Percentiles rank a stretch among this genome's conserved stretches.
These are phyloP conservation scores for Hyphopichia homilentoma DNA, from an alignment of 805 yeast species.

Conservation along the genomic window DNA sequence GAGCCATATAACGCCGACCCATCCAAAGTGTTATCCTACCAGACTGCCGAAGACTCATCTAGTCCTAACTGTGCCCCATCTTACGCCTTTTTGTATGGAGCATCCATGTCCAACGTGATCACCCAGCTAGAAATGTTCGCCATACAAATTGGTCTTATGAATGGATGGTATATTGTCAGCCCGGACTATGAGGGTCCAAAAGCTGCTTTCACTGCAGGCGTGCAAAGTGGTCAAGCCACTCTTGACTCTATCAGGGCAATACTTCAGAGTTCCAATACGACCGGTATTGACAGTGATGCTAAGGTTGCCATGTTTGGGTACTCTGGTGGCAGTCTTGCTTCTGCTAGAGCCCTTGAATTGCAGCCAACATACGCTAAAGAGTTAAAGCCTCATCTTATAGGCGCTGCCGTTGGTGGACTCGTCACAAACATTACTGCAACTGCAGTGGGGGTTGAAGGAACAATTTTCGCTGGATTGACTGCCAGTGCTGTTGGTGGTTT, in stretches of 20 bases:
- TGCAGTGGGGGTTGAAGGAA: slow-evolving; percentile 20
- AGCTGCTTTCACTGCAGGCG: slow-evolving; percentile 21
- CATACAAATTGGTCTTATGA: slow-evolving; percentile 12
- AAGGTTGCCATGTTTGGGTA: slow-evolving; percentile 23
- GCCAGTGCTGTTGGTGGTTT: slow-evolving; percentile 29
- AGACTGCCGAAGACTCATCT: slow-evolving; percentile 18
- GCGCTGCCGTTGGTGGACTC: slow-evolving; percentile 35
- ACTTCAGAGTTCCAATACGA: slow-evolving; percentile 10
- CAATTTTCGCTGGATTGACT: slow-evolving; percentile 25
- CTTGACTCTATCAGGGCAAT: slow-evolving; percentile 24
- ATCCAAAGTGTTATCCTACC: slow-evolving; percentile 18
- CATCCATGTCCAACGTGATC: slow-evolving; percentile 7
- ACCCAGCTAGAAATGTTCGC: slow-evolving; percentile 14
- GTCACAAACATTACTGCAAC: slow-evolving; percentile 31
- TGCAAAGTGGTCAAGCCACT: slow-evolving; percentile 18
- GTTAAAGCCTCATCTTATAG: too few relatives aligned
- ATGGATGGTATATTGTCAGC: slow-evolving; percentile 16
- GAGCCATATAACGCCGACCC: slow-evolving; percentile 22
- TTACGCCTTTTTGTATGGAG: slow-evolving; percentile 15
- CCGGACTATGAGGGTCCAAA: slow-evolving; percentile 28
- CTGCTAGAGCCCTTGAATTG: slow-evolving; percentile 25
- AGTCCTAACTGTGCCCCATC: slow-evolving; percentile 17
- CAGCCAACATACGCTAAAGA: slow-evolving; percentile 27
- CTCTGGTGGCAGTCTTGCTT: slow-evolving; percentile 29
- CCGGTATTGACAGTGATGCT: slow-evolving; percentile 18